Percentiles rank a stretch among this genome's conserved stretches.
Conservation (phyloP, 129 eudicot species). For the Smallanthus sonchifolius region DNA sequence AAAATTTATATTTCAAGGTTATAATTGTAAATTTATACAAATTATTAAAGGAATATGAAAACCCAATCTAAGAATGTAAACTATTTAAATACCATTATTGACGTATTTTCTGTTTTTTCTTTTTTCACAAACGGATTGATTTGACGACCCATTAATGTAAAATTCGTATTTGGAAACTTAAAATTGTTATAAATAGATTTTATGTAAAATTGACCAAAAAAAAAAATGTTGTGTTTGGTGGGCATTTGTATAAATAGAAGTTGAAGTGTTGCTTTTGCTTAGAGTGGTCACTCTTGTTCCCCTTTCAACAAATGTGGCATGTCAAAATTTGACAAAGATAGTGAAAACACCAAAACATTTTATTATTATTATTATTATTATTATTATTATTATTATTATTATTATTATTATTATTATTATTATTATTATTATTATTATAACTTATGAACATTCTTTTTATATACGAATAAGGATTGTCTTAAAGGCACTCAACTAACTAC, state of each 20-base stretch:
- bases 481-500: too few species aligned
- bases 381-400: not conserved
- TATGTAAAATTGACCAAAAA: not conserved
- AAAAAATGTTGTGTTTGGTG: conserved; percentile 19
- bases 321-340: conserved; percentile 21
- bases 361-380: not conserved
- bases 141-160: not conserved
- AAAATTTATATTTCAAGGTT: not conserved
- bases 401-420: not conserved
- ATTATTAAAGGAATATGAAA: not conserved
- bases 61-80: not conserved
- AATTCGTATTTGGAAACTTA: not conserved
- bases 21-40: not conserved
- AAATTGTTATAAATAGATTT: not conserved
- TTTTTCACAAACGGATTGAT: not conserved
- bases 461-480: too few species aligned
- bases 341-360: conserved; percentile 7
- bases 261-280: conserved; percentile 42
- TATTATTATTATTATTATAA: too few species aligned
- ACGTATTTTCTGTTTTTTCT: not conserved
- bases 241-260: conserved; percentile 17
- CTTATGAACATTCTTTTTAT: too few species aligned
- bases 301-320: conserved; percentile 33
- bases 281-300: conserved; percentile 19
- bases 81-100: not conserved